Evolutionary conservation across 108 stramenopile genomes (phyloP), one percentile per base, ranked within the genome.

Genomic region (Nitzschia inconspicua): DNA sequence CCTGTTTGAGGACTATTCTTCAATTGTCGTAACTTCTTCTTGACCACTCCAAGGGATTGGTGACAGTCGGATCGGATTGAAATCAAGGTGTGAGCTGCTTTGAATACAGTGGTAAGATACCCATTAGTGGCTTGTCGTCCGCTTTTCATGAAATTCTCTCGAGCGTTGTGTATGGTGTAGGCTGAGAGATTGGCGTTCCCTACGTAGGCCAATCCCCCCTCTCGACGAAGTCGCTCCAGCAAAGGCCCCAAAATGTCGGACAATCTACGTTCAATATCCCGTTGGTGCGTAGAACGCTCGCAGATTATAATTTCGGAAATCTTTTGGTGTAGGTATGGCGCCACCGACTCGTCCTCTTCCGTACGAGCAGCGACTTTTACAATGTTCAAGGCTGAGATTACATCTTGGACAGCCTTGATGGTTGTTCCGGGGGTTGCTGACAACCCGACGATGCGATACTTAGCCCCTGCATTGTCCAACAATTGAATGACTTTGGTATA

Each of bases 391-490:
- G 81, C 84, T 20, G 74, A 42, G 16, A 95, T 57, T 8, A 96
- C 87, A 23, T 75, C 63, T 48, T 95, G 91, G 25, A 96, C 87
- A 3, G 75, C 78, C 63, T 93, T 83, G 34, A 91, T 81, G 60
- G 94, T 80, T 8, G 76, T 80, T 4, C 98, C 98, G 6, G 98
- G 98, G 3, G 98, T 98, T 2, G 98, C 98, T 63, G 87, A 90
- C 22, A 99, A 72, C 4, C 93, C 98, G 18, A 94, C 63, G 8
- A 91, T 58, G 22, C 91, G 79, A 55, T 80, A 88, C 43, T 85
- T 86, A 3, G 85, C 83, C 5, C 77, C 53, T 4, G 60, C 56
- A 26, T 61, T 57, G 22, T 75, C 71, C 32, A 96, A 60, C 4
- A 60, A 51, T 7, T 80, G 57, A n/a, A 94, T 43, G 20, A 95